These are phyloP conservation scores for Macadamia tetraphylla DNA, from an alignment of 164 flowering plant genomes.

Conservation along the genomic window DNA sequence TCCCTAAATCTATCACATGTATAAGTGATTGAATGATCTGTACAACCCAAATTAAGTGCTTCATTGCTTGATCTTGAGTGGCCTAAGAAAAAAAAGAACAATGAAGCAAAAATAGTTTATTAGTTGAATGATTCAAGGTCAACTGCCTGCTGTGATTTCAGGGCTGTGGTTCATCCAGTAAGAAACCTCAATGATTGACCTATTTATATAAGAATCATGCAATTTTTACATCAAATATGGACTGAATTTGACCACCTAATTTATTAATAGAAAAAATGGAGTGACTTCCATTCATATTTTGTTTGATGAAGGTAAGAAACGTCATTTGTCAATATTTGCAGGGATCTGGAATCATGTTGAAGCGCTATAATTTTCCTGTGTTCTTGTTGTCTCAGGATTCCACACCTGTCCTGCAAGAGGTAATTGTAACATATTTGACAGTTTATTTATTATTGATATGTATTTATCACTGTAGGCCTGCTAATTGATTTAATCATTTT, in stretches of 20 bases:
- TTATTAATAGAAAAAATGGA: not conserved
- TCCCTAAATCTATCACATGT: not conserved
- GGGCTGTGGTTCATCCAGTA: not conserved
- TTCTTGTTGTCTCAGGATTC: constrained; percentile 61
- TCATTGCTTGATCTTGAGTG: not conserved
- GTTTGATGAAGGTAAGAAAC: not conserved
- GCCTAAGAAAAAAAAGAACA: not conserved
- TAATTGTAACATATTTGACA: constrained; percentile 15
- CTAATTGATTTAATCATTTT: not conserved
- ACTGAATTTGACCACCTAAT: not conserved
- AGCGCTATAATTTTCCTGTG: constrained; percentile 72
- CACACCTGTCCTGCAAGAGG: constrained; percentile 52
- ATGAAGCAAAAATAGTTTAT: not conserved
- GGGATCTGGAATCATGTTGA: constrained; percentile 92
- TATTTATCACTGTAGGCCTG: not conserved
- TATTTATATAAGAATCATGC: not conserved
- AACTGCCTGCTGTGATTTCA: not conserved
- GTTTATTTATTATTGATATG: not conserved
- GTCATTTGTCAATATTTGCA: constrained; percentile 25
- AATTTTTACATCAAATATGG: not conserved
- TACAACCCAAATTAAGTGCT: not conserved
- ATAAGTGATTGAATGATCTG: not conserved
- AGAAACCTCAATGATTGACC: not conserved
- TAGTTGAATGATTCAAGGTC: not conserved
- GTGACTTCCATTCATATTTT: not conserved